Conservation (phyloP, 2,329 filamentous ascomycete species). For the Fusarium tuaranense region DNA sequence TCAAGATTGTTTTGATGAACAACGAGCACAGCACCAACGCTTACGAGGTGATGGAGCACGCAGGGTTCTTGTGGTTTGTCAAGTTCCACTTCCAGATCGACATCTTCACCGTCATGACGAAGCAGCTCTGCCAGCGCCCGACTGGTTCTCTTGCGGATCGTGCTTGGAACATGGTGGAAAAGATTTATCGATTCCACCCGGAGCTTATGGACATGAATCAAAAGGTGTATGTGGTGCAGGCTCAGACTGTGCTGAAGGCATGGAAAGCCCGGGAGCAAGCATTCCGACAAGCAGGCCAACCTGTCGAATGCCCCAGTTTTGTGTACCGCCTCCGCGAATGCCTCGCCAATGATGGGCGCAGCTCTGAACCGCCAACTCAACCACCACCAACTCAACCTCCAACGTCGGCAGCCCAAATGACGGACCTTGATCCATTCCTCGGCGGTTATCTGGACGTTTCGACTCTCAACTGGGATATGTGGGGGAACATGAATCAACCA, state of each 20-base stretch:
- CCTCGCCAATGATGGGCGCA: conserved; percentile 54
- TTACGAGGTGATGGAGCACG: conserved; percentile 56
- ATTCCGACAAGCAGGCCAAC: conserved; percentile 51
- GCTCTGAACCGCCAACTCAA: conserved; percentile 42
- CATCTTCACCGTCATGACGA: conserved; percentile 66
- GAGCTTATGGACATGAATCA: conserved; percentile 63
- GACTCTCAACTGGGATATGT: conserved; percentile 61
- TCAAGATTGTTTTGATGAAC: conserved; percentile 64
- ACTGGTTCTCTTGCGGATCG: conserved; percentile 64
- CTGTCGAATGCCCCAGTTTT: conserved; percentile 58
- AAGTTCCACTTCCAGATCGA: conserved; percentile 67
- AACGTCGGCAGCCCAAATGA: conserved; percentile 41
- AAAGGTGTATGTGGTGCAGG: conserved; percentile 59
- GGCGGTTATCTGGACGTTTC: conserved; percentile 58
- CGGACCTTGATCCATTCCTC: conserved; percentile 58
- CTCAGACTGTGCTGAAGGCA: conserved; percentile 61
- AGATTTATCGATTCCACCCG: conserved; percentile 60
- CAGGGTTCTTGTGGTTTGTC: conserved; percentile 67
- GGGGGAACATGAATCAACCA: conserved; percentile 47
- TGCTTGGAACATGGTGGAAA: conserved; percentile 62
- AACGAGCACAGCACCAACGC: conserved; percentile 60
- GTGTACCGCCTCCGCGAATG: conserved; percentile 58
- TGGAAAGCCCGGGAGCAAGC: conserved; percentile 64
- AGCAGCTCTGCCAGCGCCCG: conserved; percentile 63
- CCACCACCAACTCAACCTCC: conserved; percentile 45